Percentiles rank a stretch among this genome's conserved stretches.
Evolutionary conservation across 2,329 filamentous ascomycete species (phyloP).

Genomic region (Calonectria naviculata): DNA sequence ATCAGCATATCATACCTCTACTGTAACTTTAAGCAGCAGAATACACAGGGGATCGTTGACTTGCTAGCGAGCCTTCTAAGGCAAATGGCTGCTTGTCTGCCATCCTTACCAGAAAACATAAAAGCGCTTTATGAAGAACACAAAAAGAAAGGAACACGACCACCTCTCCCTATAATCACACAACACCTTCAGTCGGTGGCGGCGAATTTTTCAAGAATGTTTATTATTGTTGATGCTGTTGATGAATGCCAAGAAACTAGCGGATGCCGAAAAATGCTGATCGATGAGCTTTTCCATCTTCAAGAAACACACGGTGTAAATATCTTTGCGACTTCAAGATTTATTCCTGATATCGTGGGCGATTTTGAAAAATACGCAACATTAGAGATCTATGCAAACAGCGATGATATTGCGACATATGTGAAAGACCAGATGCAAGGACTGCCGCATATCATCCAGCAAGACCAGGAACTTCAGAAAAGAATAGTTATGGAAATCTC

Average conservation of each 20-base stretch:
- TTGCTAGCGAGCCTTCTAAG: background rate
- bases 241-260: slow-evolving; percentile 29
- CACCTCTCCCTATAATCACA: background rate
- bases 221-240: slow-evolving; percentile 38
- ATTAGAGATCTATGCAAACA: slow-evolving; percentile 28
- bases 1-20: background rate
- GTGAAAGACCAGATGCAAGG: background rate
- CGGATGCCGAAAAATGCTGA: background rate
- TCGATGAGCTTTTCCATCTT: slow-evolving; percentile 6
- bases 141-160: background rate
- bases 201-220: background rate
- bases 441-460: background rate
- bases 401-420: slow-evolving; percentile 9
- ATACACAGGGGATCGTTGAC: background rate
- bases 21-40: background rate
- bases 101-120: background rate
- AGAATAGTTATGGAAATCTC: background rate
- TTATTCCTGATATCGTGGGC: slow-evolving; percentile 19
- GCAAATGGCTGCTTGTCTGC: background rate
- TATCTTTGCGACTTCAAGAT: slow-evolving; percentile 37
- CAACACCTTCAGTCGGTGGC: background rate
- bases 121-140: background rate
- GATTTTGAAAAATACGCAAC: background rate
- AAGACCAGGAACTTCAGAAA: background rate
- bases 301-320: slow-evolving; percentile 7